Conservation (phyloP, 2,329 filamentous ascomycete genomes). For the Stromatinia cepivora region DNA sequence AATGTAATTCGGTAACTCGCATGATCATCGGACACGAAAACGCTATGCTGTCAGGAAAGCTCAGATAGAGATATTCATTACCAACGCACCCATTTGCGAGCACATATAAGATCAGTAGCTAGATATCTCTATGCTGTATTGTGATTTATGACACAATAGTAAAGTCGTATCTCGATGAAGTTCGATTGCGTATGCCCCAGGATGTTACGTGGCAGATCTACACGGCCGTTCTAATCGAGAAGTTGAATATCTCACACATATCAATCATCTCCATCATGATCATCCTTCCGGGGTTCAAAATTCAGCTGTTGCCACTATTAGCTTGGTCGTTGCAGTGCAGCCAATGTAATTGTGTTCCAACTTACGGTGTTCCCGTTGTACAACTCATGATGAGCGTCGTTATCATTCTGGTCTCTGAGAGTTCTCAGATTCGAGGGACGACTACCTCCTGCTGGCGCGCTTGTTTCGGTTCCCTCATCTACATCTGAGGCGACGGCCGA, state of each 20-base stretch:
- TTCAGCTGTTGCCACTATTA: constrained; percentile 33
- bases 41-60: neutral
- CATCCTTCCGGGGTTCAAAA: constrained; percentile 38
- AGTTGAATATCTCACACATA: neutral
- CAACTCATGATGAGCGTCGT: constrained; percentile 64
- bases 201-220: neutral
- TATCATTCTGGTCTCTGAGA: constrained; percentile 54
- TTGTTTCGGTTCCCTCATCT: neutral
- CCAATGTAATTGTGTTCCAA: neutral
- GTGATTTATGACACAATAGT: neutral
- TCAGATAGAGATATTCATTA: neutral
- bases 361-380: constrained; percentile 89
- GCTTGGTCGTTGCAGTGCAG: neutral
- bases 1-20: neutral
- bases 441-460: constrained; percentile 32
- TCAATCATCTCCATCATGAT: constrained; percentile 33
- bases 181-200: neutral
- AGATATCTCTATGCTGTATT: neutral
- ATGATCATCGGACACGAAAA: neutral
- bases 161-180: neutral
- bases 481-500: constrained; percentile 24
- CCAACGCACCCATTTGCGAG: neutral
- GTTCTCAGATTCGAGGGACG: constrained; percentile 50
- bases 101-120: neutral
- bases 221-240: neutral